Conservation (phyloP, 2,329 filamentous ascomycete genomes). For the Phaeosphaeriaceae sp. region DNA sequence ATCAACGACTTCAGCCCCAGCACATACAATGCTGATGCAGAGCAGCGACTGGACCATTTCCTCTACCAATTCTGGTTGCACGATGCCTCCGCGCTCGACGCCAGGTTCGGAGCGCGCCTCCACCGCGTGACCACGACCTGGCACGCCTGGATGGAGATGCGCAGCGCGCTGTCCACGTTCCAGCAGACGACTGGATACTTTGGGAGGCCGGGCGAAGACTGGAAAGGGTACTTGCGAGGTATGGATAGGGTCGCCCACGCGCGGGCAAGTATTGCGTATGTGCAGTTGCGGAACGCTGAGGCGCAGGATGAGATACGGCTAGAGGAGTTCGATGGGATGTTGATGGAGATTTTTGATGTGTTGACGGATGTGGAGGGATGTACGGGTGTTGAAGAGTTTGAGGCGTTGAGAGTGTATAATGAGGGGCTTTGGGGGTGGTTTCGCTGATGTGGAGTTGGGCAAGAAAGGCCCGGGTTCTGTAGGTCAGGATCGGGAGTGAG, state of each 20-base stretch:
- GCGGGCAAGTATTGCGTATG: conserved; percentile 13
- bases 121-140: too few species aligned
- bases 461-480: too few species aligned
- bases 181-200: conserved; percentile 9
- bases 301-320: neutral
- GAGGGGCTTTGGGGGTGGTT: conserved; percentile 16
- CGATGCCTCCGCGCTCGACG: conserved; percentile 2
- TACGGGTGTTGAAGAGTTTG: conserved; percentile 16
- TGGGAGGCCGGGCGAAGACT: conserved; percentile 11
- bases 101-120: conserved; percentile 3
- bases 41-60: conserved; percentile 15
- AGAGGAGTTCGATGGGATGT: conserved; percentile 9
- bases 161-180: conserved; percentile 7
- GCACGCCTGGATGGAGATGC: conserved; percentile 18
- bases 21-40: conserved; percentile 6
- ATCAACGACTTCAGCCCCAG: conserved; percentile 10
- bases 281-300: conserved; percentile 5
- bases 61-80: conserved; percentile 12
- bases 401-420: conserved; percentile 9
- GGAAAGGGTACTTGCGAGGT: conserved; percentile 10
- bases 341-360: conserved; percentile 18
- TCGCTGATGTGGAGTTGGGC: neutral
- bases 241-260: conserved; percentile 8
- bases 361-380: conserved; percentile 14
- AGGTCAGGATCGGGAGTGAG: neutral